Evolutionary conservation across 2,329 filamentous ascomycete genomes (phyloP).

Genomic region (Hymenoscyphus fraxineus): DNA sequence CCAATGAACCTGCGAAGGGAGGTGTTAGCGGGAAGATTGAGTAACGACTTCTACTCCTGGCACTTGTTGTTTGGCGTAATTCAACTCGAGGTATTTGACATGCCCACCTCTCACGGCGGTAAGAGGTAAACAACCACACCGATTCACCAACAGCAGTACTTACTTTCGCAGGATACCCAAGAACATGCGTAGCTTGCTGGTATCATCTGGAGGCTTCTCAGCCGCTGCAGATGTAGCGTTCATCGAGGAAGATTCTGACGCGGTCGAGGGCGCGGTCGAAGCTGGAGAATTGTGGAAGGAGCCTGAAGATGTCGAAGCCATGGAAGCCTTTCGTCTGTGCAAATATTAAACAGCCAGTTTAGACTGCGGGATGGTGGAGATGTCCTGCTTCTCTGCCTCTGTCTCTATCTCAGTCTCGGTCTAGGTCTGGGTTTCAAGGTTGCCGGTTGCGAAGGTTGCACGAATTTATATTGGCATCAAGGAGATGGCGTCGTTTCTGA

Average conservation of each 20-base stretch:
- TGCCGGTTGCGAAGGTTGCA: background rate
- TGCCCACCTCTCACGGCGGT: background rate
- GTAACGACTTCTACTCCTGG: slow-evolving; percentile 4
- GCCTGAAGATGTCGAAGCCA: slow-evolving; percentile 32
- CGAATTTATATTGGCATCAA: background rate
- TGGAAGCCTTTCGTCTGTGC: slow-evolving; percentile 9
- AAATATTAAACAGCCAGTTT: background rate
- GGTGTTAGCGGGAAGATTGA: slow-evolving; percentile 13
- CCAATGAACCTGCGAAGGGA: slow-evolving; percentile 73
- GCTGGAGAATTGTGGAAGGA: slow-evolving; percentile 27
- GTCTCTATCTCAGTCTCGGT: too few relatives aligned
- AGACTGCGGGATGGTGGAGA: background rate
- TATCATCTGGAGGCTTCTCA: slow-evolving; percentile 68
- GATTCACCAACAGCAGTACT: slow-evolving; percentile 34
- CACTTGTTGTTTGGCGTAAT: background rate
- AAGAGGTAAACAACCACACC: background rate
- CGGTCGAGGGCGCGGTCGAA: slow-evolving; percentile 28
- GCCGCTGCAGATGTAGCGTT: slow-evolving; percentile 23
- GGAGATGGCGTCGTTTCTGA: background rate
- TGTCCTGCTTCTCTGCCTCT: too few relatives aligned
- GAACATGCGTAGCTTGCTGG: slow-evolving; percentile 85
- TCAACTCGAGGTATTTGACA: background rate
- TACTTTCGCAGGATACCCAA: slow-evolving; percentile 84
- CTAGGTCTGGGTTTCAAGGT: background rate
- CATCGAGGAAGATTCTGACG: slow-evolving; percentile 25